Conservation (phyloP, 345 rosid genomes). For the Ceriops tagal region DNA sequence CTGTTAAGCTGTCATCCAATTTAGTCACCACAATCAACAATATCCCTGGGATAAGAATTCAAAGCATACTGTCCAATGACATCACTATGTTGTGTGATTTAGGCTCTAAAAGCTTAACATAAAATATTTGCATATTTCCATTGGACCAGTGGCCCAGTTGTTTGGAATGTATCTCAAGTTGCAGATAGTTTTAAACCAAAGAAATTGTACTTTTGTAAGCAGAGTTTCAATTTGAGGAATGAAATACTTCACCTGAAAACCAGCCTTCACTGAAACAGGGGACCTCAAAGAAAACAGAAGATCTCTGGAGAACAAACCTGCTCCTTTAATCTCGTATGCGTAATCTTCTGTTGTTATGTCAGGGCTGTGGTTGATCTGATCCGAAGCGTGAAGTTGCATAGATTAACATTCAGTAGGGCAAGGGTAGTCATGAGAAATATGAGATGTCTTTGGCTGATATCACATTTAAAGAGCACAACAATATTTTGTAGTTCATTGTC, state of each 20-base stretch:
- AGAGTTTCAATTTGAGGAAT: background rate
- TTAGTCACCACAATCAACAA: slow-evolving; percentile 10
- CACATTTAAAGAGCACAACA: no score
- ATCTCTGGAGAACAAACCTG: slow-evolving; percentile 82
- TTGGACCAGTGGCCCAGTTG: no score
- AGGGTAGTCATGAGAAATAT: background rate
- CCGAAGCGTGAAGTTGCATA: slow-evolving; percentile 10
- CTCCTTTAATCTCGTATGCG: slow-evolving; percentile 95
- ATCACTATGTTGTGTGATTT: no score
- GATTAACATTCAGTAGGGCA: slow-evolving; percentile 13
- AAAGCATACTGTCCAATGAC: background rate
- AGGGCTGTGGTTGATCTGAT: slow-evolving; percentile 83
- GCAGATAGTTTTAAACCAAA: background rate
- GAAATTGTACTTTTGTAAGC: background rate
- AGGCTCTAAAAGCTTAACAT: no score
- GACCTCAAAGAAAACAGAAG: slow-evolving; percentile 77
- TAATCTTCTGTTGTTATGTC: slow-evolving; percentile 65
- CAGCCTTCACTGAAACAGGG: slow-evolving; percentile 76
- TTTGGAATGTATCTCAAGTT: no score
- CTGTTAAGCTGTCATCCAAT: slow-evolving; percentile 34
- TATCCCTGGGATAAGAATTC: slow-evolving; percentile 10
- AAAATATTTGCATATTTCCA: no score
- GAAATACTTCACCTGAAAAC: slow-evolving; percentile 64
- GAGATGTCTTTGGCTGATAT: background rate
- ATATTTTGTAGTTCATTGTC: background rate